Evolutionary conservation across 2,329 filamentous ascomycete species (phyloP), one percentile per base, ranked within the genome.

Genomic region (Amauroascus verrucosus): DNA sequence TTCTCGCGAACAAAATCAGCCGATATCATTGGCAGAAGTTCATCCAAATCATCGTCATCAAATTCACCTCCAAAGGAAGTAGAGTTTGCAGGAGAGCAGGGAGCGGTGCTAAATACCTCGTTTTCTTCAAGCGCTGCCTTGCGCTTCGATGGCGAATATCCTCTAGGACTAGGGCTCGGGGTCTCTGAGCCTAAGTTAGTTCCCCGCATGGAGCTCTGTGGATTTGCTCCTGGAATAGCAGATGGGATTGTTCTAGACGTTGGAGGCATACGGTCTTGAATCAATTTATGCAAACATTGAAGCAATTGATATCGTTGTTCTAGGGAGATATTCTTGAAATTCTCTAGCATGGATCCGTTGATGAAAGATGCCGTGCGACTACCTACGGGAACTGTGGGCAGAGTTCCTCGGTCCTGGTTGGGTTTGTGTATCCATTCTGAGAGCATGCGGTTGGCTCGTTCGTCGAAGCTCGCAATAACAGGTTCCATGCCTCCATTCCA

Each of bases 381-480:
- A 8, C 16, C 11, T 24, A 54, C 22, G 57, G 58, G 53, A 37
- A 58, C 53, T 6, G 59, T 49, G 2, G 59, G 60, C 20, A 65
- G 30, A 9, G 63, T 65, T 20, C 63, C 64, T 7, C 41, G 51
- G 26, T 64, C 59, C 54, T 65, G 64, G 14, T 57, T 59, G 8
- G 60, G 61, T 38, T 67, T 66, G 51, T 53, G 56, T 7, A 60
- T 54, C 61, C 62, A 63, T 24, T 59, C 37, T 2, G 56, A 54
- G 6, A 60, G 46, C 37, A 54, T 56, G 9, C 57, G 52, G 20
- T 45, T 54, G 11, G 63, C 61, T 63, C 64, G 65, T 24, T 67
- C 64, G 8, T 65, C 64, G 43, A 73, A 69, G 1, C 61, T 58
- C 18, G 55, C 50, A 5, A 72, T 43, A 2, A 67, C 45, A 0